These are phyloP conservation scores for Coemansia sp. DNA, from an alignment of 192 early-diverging fungal genomes.

Conservation along the genomic window DNA sequence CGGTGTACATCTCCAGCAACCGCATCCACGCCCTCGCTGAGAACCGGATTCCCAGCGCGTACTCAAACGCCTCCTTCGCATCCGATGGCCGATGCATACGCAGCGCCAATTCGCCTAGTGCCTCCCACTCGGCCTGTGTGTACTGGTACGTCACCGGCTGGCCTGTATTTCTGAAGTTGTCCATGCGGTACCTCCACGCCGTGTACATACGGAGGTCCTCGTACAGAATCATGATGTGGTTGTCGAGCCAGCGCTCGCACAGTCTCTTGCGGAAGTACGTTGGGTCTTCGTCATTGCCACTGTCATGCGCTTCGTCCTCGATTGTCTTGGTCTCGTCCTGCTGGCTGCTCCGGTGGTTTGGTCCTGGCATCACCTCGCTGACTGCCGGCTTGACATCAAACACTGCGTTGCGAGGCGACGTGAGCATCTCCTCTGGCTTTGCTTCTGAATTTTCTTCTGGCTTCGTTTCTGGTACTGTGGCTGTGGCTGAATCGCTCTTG, in stretches of 20 bases:
- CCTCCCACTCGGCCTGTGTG: slow-evolving; percentile 97
- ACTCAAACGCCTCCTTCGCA: slow-evolving; percentile 88
- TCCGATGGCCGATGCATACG: slow-evolving; percentile 87
- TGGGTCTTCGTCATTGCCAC: not conserved
- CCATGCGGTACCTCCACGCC: slow-evolving; percentile 83
- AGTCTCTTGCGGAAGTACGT: slow-evolving; percentile 76
- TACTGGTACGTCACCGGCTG: slow-evolving; percentile 83
- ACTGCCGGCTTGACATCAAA: slow-evolving; percentile 5
- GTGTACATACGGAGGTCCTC: slow-evolving; percentile 96
- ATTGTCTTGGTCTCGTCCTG: slow-evolving; percentile 11
- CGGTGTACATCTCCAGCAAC: slow-evolving; percentile 71
- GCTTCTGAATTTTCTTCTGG: slow-evolving; percentile 18
- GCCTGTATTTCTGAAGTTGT: slow-evolving; percentile 48
- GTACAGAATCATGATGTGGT: slow-evolving; percentile 98
- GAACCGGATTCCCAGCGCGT: slow-evolving; percentile 87
- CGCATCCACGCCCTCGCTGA: slow-evolving; percentile 88
- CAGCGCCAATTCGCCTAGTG: slow-evolving; percentile 89
- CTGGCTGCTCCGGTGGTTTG: slow-evolving; percentile 11
- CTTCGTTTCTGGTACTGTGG: slow-evolving; percentile 9
- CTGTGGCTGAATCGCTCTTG: not conserved
- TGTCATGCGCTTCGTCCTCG: slow-evolving; percentile 1
- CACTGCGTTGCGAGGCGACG: slow-evolving; percentile 24
- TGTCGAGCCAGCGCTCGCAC: slow-evolving; percentile 99
- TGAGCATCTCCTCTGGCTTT: slow-evolving; percentile 19
- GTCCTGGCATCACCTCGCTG: slow-evolving; percentile 7